A percentile compares a stretch with the other conserved stretches of the same genome.
Evolutionary conservation across 257 asterid genomes (phyloP).

Genomic region (Solanum lycopersicoides): DNA sequence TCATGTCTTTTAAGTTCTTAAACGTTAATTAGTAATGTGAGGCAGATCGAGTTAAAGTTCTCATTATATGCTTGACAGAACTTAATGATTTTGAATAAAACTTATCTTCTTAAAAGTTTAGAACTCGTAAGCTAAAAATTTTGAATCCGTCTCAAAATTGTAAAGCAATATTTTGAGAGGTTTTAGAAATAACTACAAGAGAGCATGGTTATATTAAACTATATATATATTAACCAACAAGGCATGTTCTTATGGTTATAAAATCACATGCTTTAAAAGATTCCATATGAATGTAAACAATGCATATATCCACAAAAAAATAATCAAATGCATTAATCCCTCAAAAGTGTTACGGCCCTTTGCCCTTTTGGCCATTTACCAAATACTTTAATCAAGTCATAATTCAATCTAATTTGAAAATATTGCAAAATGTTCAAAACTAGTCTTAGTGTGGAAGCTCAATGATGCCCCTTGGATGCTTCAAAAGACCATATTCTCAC

Average conservation of each 20-base stretch:
- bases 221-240: background rate
- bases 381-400: background rate
- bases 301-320: background rate
- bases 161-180: background rate
- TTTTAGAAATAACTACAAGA: background rate
- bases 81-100: too few relatives aligned
- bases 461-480: background rate
- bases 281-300: background rate
- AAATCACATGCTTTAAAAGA: background rate
- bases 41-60: background rate
- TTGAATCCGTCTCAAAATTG: rapidly evolving
- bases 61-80: too few relatives aligned
- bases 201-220: background rate
- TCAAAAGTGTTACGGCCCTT: background rate
- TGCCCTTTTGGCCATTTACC: background rate
- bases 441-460: background rate
- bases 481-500: background rate
- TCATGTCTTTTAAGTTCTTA: background rate
- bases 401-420: background rate
- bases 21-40: background rate
- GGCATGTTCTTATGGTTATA: background rate
- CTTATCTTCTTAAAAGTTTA: background rate
- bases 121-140: background rate
- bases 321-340: background rate
- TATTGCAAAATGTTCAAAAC: background rate